Evolutionary conservation across 495 filamentous ascomycete genomes (phyloP).

Genomic region (Tuber magnatum): DNA sequence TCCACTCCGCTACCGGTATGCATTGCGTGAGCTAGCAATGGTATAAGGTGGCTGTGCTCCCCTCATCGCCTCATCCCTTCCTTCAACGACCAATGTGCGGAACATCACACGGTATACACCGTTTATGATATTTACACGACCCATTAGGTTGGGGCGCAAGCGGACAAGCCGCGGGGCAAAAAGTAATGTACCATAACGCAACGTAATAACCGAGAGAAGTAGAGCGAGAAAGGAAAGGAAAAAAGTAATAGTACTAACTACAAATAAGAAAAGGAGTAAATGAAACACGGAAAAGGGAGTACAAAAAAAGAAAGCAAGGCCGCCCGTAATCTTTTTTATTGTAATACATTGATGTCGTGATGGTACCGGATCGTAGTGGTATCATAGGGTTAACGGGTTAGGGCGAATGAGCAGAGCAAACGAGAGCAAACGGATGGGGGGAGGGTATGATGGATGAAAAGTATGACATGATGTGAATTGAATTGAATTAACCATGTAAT

Average conservation of each 20-base stretch:
- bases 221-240: background rate
- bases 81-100: background rate
- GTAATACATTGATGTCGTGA: background rate
- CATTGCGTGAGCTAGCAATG: background rate
- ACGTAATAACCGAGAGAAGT: conserved; percentile 3
- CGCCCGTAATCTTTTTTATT: background rate
- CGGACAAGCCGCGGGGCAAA: background rate
- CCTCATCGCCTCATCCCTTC: background rate
- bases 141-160: background rate
- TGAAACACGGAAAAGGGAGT: background rate
- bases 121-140: conserved; percentile 1
- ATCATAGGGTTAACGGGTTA: background rate
- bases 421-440: background rate
- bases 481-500: background rate
- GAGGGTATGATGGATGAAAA: background rate
- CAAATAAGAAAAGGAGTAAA: background rate
- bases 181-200: background rate
- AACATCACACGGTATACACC: background rate
- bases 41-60: background rate
- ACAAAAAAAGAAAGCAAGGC: background rate
- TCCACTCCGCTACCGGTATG: background rate
- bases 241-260: background rate
- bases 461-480: background rate
- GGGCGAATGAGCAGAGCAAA: background rate
- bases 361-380: background rate